Conservation (phyloP, 139 green algal species). For the Diplosphaera chodatii region DNA sequence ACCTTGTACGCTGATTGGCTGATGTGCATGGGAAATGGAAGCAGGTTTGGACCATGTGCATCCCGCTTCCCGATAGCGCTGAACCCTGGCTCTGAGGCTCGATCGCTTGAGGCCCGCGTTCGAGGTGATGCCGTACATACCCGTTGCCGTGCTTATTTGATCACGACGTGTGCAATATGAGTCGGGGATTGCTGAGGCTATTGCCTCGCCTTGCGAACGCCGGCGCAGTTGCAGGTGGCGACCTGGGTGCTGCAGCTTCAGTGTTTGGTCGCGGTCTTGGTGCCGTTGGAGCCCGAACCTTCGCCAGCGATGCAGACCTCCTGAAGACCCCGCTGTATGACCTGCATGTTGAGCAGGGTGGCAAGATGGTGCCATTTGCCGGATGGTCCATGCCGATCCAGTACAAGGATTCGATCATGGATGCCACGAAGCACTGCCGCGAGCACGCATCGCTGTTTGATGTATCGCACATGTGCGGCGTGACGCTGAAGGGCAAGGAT, state of each 20-base stretch:
- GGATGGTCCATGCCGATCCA: slow-evolving; percentile 98
- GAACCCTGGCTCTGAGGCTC: too few relatives aligned
- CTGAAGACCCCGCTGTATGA: slow-evolving; percentile 89
- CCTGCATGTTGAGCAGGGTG: slow-evolving; percentile 80
- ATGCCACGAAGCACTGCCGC: slow-evolving; percentile 83
- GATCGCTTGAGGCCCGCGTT: too few relatives aligned
- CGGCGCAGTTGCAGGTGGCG: neutral
- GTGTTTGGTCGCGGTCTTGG: neutral
- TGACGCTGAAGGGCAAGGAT: slow-evolving; percentile 93
- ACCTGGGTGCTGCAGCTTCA: neutral
- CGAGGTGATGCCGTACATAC: too few relatives aligned
- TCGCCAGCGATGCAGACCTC: slow-evolving; percentile 56
- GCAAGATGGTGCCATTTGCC: slow-evolving; percentile 96
- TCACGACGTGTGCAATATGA: too few relatives aligned
- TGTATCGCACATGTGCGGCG: slow-evolving; percentile 96
- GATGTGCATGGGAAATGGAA: too few relatives aligned
- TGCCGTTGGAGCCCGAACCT: slow-evolving; percentile 22
- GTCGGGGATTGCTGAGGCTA: neutral
- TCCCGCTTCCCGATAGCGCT: too few relatives aligned
- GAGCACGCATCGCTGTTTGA: slow-evolving; percentile 89
- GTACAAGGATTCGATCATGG: slow-evolving; percentile 98
- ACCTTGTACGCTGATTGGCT: too few relatives aligned
- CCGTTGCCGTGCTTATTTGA: too few relatives aligned
- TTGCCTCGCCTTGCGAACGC: neutral
- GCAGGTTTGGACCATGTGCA: too few relatives aligned